Base-by-base conservation (phyloP, 176 grass and related monocot genomes). In the Aegilops tauschii region DNA sequence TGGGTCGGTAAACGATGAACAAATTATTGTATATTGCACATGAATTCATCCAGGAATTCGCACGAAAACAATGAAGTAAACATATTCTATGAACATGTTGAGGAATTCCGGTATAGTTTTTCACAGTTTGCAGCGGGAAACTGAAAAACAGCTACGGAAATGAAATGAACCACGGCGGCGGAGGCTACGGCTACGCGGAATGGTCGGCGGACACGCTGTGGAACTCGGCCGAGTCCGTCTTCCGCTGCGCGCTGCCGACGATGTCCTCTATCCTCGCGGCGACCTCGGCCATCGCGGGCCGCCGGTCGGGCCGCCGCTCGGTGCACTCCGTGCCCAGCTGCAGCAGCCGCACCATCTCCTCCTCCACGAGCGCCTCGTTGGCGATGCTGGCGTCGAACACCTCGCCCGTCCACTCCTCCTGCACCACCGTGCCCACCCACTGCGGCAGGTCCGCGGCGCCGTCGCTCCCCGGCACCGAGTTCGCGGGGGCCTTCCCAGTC, bases 401-500 rank as follows among this genome's bases (percentile, higher is more conserved):
- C 76, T 99, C 92, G 21, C 80, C 50, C 5, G 76, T 96, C 87
- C 82, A 90, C 80, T 94, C 94, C 83, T 94, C 94, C 44, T 74
- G 37, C 61, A 99, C 83, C 28, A 96, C 85, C 0, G 94, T 87
- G 59, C 93, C 79, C 67, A 94, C 94, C 94, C 94, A 99, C 73
- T 79, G 61, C 35, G 94, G 92, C 76, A 99, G 88, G 77, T 99
- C 89, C 1, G 87, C 87, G 36, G 80, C 89, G 18, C 86, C 90
- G 49, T 75, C 84, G 42, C 78, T 85, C 9, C 88, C 82, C 0
- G 80, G 65, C 49, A 93, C 23, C 14, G 83, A 62, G 52, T 90
- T 85, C 20, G 84, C 74, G 1, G 95, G 91, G 8, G 90, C 67
- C 28, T 75, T 90, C 6, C 95, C 95, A 0, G 93, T 98, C 37